These are phyloP conservation scores for Talaromyces verruculosus DNA, from an alignment of 2,329 filamentous ascomycete species.

Conservation along the genomic window DNA sequence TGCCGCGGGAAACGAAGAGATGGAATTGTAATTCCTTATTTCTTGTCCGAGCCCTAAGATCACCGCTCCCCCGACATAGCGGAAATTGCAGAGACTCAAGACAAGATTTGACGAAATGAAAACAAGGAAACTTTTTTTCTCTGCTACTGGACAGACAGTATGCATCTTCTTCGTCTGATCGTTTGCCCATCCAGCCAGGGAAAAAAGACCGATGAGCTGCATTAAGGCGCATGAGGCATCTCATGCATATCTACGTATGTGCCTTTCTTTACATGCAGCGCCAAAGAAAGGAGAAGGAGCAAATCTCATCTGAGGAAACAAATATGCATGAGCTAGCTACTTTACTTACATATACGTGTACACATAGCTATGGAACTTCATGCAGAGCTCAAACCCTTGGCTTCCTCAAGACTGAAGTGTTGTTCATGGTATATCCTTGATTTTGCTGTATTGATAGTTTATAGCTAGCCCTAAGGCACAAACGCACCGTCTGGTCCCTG, in stretches of 20 bases:
- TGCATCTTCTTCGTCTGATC: not conserved
- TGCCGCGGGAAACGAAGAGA: not conserved
- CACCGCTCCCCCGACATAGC: not conserved
- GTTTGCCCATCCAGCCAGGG: not conserved
- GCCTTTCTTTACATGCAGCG: constrained; percentile 9
- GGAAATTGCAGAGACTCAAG: not conserved
- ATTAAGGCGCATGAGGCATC: constrained; percentile 12
- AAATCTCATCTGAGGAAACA: not conserved
- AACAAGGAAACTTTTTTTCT: not conserved
- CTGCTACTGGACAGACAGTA: not conserved
- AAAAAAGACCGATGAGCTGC: not conserved
- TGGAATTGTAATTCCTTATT: not conserved
- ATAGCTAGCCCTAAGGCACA: not conserved
- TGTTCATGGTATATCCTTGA: constrained; percentile 3
- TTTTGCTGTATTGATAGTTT: not conserved
- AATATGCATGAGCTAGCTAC: not conserved
- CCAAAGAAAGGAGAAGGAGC: not conserved
- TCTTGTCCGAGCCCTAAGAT: not conserved
- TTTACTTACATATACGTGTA: constrained; percentile 3
- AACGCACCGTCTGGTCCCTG: not conserved
- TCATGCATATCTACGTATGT: constrained; percentile 2
- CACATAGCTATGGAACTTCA: not conserved
- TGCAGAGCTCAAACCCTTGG: not conserved
- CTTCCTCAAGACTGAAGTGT: not conserved
- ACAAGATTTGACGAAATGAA: not conserved